Evolutionary conservation across 345 rosid genomes (phyloP), one percentile per base, ranked within the genome.

Genomic region (Populus deltoides): DNA sequence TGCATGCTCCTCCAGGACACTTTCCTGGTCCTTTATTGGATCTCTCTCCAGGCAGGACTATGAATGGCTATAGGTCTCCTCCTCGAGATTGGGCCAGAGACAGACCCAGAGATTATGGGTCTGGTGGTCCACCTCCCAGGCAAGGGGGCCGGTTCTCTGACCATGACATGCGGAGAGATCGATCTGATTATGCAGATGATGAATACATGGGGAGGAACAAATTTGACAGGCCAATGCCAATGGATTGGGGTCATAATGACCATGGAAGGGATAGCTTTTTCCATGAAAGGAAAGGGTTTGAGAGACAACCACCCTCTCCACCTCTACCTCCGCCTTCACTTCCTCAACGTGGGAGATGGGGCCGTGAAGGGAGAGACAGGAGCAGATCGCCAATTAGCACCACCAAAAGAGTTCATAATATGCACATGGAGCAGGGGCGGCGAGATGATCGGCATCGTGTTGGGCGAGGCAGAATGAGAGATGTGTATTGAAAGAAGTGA

Each of bases 21-120:
- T 83, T 83, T 71, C 87, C 84, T 78, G 90, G 90, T 70, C 94
- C 91, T 80, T 93, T 90, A 15, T 31, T 86, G 68, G 83, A 88
- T 80, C 78, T 86, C 61, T 93, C 97, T 31, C 92, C 99, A 71
- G 84, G 85, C 38, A 86, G 96, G 84, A 76, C 78, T 53, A 77
- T 87, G 63, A 90, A 85, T 74, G 90, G 92, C 63, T 92, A 82
- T 74, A 89, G 97, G 83, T 95, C 96, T n/a, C 93, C 91, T 45
- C 93, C 94, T 66, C 93, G 88, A 75, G 89, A 83, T 67, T 91
- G 90, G 92, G 87, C 75, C 67, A 81, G 90, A 78, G 92, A 87
- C 33, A 86, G 85, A 49, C 94, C 92, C 10, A 84, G 95, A 84
- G 94, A 85, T 77, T 91, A 86, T 77, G 88, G 82, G 62, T 83